These are phyloP conservation scores for Mortierella antarctica DNA, from an alignment of 192 early-diverging fungal genomes.

Conservation along the genomic window DNA sequence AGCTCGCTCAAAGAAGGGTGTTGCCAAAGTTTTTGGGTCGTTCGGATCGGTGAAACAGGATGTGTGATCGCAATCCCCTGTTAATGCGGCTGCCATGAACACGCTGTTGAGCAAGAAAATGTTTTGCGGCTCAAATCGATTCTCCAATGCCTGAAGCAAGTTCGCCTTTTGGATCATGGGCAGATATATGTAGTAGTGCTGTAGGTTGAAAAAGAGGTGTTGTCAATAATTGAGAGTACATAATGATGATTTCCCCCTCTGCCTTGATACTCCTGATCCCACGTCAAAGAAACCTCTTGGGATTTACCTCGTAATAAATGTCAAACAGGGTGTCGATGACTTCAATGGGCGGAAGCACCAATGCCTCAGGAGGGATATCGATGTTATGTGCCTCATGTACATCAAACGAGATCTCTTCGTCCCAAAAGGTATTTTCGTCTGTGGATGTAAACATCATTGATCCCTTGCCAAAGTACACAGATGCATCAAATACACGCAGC, in stretches of 20 bases:
- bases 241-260: too few species aligned
- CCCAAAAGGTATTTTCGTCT: slow-evolving; percentile 50
- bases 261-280: too few species aligned
- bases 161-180: slow-evolving; percentile 51
- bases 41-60: slow-evolving; percentile 23
- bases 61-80: slow-evolving; percentile 41
- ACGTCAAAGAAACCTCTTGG: neutral
- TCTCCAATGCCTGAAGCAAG: slow-evolving; percentile 38
- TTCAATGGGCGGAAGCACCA: slow-evolving; percentile 34
- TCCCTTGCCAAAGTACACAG: slow-evolving; percentile 48
- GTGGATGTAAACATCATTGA: slow-evolving; percentile 51
- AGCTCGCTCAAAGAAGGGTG: slow-evolving; percentile 48
- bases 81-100: slow-evolving; percentile 41
- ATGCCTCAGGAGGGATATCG: slow-evolving; percentile 32
- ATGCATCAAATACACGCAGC: slow-evolving; percentile 48
- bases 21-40: slow-evolving; percentile 39
- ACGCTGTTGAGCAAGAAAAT: slow-evolving; percentile 51
- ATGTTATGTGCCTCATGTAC: slow-evolving; percentile 33
- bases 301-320: slow-evolving; percentile 40
- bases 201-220: neutral
- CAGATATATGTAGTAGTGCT: slow-evolving; percentile 34
- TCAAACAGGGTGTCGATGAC: slow-evolving; percentile 45
- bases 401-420: slow-evolving; percentile 52
- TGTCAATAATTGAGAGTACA: neutral
- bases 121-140: slow-evolving; percentile 48